Conservation (phyloP, 2,329 filamentous ascomycete genomes). For the Nemania sp. region DNA sequence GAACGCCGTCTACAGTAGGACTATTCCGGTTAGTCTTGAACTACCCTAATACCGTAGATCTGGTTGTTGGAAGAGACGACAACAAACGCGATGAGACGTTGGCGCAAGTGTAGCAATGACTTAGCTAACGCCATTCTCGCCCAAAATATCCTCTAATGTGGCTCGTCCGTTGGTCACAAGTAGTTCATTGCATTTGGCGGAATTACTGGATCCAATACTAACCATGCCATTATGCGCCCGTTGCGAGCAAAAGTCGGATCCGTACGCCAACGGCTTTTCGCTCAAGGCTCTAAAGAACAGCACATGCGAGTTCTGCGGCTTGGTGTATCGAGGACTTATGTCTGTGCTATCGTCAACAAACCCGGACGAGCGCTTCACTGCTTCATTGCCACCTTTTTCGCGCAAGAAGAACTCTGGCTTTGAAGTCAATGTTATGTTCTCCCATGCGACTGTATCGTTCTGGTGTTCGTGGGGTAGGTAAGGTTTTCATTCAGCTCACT, state of each 20-base stretch:
- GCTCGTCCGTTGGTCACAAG: too few species aligned
- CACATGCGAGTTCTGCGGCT: constrained; percentile 13
- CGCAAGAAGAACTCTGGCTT: not conserved
- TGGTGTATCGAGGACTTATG: constrained; percentile 17
- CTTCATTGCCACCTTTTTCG: constrained; percentile 11
- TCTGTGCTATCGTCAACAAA: constrained; percentile 7
- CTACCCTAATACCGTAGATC: too few species aligned
- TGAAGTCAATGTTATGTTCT: constrained; percentile 1
- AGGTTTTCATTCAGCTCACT: not conserved
- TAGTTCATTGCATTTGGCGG: too few species aligned
- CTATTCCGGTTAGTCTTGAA: too few species aligned
- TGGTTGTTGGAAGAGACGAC: too few species aligned
- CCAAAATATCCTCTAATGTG: too few species aligned
- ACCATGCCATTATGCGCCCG: constrained; percentile 38
- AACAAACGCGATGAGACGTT: too few species aligned
- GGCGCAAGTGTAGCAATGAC: too few species aligned
- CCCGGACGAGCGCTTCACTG: not conserved
- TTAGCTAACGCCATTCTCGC: too few species aligned
- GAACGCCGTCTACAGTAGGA: too few species aligned
- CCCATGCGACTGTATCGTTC: constrained; percentile 11
- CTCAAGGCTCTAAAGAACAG: constrained; percentile 1
- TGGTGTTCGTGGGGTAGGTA: constrained; percentile 22
- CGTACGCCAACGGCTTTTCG: not conserved
- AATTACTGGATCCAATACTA: too few species aligned
- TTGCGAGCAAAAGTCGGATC: not conserved